Base-by-base conservation (phyloP, 805 yeast genomes). In the Soucietia sequanensis region DNA sequence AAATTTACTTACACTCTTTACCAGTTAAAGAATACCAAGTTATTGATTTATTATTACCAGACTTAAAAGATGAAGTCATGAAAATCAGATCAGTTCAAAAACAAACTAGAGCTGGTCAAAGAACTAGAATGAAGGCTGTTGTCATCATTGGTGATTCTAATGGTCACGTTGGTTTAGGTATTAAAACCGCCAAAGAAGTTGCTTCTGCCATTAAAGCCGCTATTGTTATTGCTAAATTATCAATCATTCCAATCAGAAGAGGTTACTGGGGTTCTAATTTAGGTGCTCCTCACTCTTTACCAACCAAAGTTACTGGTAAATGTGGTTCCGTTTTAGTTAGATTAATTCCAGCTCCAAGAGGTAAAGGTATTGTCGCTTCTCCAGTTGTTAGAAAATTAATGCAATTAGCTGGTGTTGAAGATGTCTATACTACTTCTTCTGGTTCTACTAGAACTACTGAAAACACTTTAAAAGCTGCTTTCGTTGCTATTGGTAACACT, bases 61-160 rank as follows among this genome's bases (percentile, higher is more conserved):
- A 76, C 66, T 84, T 93, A 70, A 82, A 84, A 76, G 99, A 93
- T 72, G 96, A 91, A 79, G 97, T 93, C 68, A 93, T 93, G 99
- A 91, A 91, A 88, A 93, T 93, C 80, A 84, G 91, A 80, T 95
- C 99, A 58, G 99, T 93, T 61, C 99, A 93, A 80, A 93, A 93
- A 84, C 99, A 93, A 80, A 93, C 99, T 82, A 83, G 96, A 78
- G 99, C 99, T 65, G 99, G 99, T 89, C 99, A 93, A 83, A 91
- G 99, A 84, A 93, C 98, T 78, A 89, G 99, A 83, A 90, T 93
- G 84, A 95, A 95, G 93, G 99, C 98, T 75, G 95, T 93, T 67
- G 98, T 93, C 70, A 89, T 93, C 68, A 89, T 93, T 71, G 99
- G 99, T 81, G 99, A 93, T 81, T 78, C 90, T 67, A 88, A 89